Percentiles rank a stretch among this genome's conserved stretches.
These are phyloP conservation scores for Neonectria hederae DNA, from an alignment of 2,329 filamentous ascomycete species.

Conservation along the genomic window DNA sequence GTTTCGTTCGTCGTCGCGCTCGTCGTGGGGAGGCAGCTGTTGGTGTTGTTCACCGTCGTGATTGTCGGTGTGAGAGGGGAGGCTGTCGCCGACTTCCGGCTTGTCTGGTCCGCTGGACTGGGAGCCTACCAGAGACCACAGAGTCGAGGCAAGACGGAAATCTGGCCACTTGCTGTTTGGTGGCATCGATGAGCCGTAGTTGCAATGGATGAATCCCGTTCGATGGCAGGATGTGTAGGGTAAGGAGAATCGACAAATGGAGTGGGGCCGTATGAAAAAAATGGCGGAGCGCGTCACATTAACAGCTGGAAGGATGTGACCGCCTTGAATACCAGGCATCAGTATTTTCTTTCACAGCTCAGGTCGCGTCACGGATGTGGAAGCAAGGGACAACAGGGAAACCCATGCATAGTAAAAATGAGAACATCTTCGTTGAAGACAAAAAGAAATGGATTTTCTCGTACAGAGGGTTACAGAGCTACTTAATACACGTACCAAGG, in stretches of 20 bases:
- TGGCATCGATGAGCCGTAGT: slow-evolving; percentile 40
- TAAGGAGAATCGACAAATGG: slow-evolving; percentile 35
- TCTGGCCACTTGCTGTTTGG: slow-evolving; percentile 47
- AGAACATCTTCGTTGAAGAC: background rate
- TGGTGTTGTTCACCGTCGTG: slow-evolving; percentile 32
- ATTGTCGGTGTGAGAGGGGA: slow-evolving; percentile 16
- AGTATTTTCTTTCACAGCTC: background rate
- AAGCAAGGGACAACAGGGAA: background rate
- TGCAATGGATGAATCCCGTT: slow-evolving; percentile 32
- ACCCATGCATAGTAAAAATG: background rate
- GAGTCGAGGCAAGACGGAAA: slow-evolving; percentile 46
- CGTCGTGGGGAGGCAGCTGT: slow-evolving; percentile 28
- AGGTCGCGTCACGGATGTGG: background rate
- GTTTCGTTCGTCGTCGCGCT: slow-evolving; percentile 28
- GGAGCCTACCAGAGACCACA: slow-evolving; percentile 44
- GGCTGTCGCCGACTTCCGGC: slow-evolving; percentile 31
- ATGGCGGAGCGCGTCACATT: slow-evolving; percentile 33
- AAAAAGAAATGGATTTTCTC: background rate
- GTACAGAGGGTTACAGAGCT: background rate
- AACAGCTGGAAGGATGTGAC: slow-evolving; percentile 13
- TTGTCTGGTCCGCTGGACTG: slow-evolving; percentile 41
- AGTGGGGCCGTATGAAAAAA: slow-evolving; percentile 45
- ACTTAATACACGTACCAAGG: slow-evolving; percentile 30
- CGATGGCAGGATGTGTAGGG: slow-evolving; percentile 36
- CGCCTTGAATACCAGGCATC: slow-evolving; percentile 38